A percentile compares a stretch with the other conserved stretches of the same genome.
These are phyloP conservation scores for Pichia sp. DNA, from an alignment of 1,139 yeast genomes.

Conservation along the genomic window DNA sequence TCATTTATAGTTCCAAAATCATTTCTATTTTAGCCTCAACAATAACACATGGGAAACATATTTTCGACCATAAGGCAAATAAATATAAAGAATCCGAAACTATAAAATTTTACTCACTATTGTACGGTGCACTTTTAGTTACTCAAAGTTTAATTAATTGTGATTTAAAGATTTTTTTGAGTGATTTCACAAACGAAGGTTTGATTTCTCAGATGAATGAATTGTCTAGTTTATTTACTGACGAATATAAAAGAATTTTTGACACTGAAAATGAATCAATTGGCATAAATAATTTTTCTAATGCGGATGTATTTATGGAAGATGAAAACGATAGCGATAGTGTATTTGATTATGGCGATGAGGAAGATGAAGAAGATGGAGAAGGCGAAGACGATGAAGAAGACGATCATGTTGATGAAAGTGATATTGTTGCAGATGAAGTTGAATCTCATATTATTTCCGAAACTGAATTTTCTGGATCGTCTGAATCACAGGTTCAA, in stretches of 20 bases:
- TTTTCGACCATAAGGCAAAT: conserved; percentile 19
- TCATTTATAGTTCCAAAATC: conserved; percentile 29
- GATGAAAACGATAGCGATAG: neutral
- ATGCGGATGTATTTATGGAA: neutral
- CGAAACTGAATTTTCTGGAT: neutral
- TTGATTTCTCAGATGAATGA: conserved; percentile 46
- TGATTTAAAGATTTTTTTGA: conserved; percentile 40
- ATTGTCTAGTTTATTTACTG: conserved; percentile 17
- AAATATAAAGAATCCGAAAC: conserved; percentile 8
- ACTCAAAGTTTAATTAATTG: conserved; percentile 40
- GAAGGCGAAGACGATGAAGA: conserved; percentile 27
- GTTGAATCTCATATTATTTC: conserved; percentile 17
- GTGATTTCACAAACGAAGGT: conserved; percentile 66
- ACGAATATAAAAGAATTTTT: neutral
- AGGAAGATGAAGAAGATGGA: conserved; percentile 4
- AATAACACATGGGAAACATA: conserved; percentile 51
- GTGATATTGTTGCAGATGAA: no score
- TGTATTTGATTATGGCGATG: neutral
- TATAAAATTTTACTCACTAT: conserved; percentile 34
- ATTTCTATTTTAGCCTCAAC: conserved; percentile 58
- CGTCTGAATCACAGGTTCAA: neutral
- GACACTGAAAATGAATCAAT: conserved; percentile 8
- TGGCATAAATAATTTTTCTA: neutral
- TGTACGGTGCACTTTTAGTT: conserved; percentile 50
- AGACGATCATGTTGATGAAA: conserved; percentile 25